Evolutionary conservation across 768 basidiomycete genomes (phyloP).

Genomic region (Megacollybia marginata): DNA sequence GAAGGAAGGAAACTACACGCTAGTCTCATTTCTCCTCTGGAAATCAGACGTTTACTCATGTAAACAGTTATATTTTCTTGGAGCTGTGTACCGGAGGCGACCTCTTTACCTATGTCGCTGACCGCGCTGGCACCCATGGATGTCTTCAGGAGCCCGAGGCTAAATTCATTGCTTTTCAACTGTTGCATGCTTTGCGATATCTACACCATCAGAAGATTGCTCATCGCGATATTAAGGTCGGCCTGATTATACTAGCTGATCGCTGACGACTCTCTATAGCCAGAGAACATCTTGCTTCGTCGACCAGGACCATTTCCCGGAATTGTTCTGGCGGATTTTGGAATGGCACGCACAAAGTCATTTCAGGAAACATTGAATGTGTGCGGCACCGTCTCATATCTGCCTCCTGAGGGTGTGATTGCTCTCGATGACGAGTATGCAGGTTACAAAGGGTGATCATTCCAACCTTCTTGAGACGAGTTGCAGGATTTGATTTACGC

Average conservation of each 20-base stretch:
- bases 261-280: conserved; percentile 30
- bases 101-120: conserved; percentile 79
- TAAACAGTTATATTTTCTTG: conserved; percentile 67
- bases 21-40: no score
- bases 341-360: conserved; percentile 70
- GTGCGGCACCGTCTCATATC: conserved; percentile 81
- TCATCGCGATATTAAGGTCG: conserved; percentile 55
- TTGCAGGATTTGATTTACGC: conserved; percentile 1
- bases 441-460: conserved; percentile 45
- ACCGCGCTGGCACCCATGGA: conserved; percentile 37
- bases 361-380: conserved; percentile 81
- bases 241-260: background rate
- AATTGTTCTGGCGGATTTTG: conserved; percentile 82
- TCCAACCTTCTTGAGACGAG: background rate
- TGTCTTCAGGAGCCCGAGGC: conserved; percentile 72
- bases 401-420: conserved; percentile 79
- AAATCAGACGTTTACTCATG: no score
- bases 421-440: conserved; percentile 70
- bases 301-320: conserved; percentile 81
- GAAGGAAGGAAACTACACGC: background rate
- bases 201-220: conserved; percentile 68
- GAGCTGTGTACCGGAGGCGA: conserved; percentile 84
- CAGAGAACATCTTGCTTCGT: conserved; percentile 77
- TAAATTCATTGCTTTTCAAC: conserved; percentile 78
- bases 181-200: conserved; percentile 64